A percentile compares a stretch with the other conserved stretches of the same genome.
These are phyloP conservation scores for Beauveria australis DNA, from an alignment of 2,329 filamentous ascomycete species.

Conservation along the genomic window DNA sequence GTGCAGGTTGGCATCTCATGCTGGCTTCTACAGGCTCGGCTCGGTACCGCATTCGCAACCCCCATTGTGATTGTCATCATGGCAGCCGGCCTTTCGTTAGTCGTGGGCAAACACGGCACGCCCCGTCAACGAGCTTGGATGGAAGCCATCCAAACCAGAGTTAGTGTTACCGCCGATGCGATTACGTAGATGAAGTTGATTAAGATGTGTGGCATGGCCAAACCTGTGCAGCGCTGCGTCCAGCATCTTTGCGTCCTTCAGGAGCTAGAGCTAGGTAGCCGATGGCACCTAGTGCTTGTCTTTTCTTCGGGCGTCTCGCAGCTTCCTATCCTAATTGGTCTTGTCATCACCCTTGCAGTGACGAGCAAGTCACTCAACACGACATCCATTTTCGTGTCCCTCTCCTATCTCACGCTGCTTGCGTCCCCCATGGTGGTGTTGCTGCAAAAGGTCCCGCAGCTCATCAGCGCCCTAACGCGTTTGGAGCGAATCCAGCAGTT, in stretches of 20 bases:
- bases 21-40: background rate
- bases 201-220: constrained; percentile 13
- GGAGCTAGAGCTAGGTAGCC: constrained; percentile 14
- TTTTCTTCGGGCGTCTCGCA: constrained; percentile 17
- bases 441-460: constrained; percentile 14
- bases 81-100: constrained; percentile 13
- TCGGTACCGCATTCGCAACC: constrained; percentile 14
- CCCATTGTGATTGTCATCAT: constrained; percentile 33
- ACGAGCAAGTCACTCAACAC: constrained; percentile 20
- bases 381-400: constrained; percentile 15
- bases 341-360: constrained; percentile 25
- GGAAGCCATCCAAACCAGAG: constrained; percentile 5
- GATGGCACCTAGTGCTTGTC: constrained; percentile 12
- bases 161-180: background rate
- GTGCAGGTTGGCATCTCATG: background rate
- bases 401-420: constrained; percentile 22
- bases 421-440: constrained; percentile 18
- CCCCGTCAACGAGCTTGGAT: constrained; percentile 7
- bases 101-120: background rate
- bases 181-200: constrained; percentile 6
- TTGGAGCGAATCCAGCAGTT: background rate
- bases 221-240: constrained; percentile 1
- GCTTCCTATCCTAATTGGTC: constrained; percentile 27
- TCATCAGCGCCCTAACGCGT: background rate
- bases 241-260: constrained; percentile 13